Evolutionary conservation across 495 filamentous ascomycete genomes (phyloP).

Genomic region (Xeromyces bisporus): DNA sequence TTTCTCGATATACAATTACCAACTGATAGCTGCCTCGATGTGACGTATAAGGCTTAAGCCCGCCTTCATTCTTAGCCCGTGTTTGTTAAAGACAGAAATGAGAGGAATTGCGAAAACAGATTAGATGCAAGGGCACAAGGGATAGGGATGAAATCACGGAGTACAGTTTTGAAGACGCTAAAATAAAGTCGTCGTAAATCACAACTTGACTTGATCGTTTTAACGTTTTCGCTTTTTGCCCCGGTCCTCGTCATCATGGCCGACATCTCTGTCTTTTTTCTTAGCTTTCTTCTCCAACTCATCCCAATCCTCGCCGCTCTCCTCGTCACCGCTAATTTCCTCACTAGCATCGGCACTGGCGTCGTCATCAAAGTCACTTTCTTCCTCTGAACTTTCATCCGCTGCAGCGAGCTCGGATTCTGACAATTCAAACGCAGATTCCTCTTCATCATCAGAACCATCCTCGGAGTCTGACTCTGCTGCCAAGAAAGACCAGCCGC

Average conservation of each 20-base stretch:
- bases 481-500: constrained; percentile 86
- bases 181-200: neutral
- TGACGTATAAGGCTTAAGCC: too few relatives aligned
- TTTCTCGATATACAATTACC: too few relatives aligned
- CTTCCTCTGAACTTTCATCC: constrained; percentile 71
- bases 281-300: constrained; percentile 81
- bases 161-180: neutral
- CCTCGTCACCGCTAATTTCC: constrained; percentile 59
- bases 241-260: constrained; percentile 52
- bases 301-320: constrained; percentile 84
- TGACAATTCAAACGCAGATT: constrained; percentile 76
- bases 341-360: constrained; percentile 63
- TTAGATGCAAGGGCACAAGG: too few relatives aligned
- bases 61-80: too few relatives aligned
- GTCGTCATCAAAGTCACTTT: constrained; percentile 84
- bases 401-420: constrained; percentile 67
- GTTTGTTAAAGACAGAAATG: neutral
- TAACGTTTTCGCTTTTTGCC: constrained; percentile 41
- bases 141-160: too few relatives aligned
- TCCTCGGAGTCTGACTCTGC: constrained; percentile 80
- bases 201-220: neutral
- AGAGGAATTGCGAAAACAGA: neutral
- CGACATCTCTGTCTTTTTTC: constrained; percentile 65
- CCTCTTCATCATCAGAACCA: constrained; percentile 63
- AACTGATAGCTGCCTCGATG: too few relatives aligned